Percentiles rank a stretch among this genome's conserved stretches.
phyloP scores from a whole-genome alignment of 2,329 filamentous ascomycete genomes.

The Ilyonectria destructans region DNA sequence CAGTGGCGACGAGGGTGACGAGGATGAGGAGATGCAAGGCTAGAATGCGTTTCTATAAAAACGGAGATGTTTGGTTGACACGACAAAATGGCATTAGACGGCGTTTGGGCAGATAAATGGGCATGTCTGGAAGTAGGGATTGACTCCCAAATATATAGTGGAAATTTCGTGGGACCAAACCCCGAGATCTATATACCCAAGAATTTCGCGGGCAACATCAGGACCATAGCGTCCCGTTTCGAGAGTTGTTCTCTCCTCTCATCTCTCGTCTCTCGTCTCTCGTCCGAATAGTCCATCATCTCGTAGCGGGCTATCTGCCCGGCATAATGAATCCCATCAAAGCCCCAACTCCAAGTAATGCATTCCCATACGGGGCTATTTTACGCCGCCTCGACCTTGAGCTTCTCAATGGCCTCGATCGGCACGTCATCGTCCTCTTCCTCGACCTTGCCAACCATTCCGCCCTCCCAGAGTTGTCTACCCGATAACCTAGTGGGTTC shows the following conservation, averaged over 20 bases:
- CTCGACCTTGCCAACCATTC: slow-evolving; percentile 77
- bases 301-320: slow-evolving; percentile 27
- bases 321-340: slow-evolving; percentile 38
- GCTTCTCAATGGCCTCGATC: slow-evolving; percentile 76
- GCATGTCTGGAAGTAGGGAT: slow-evolving; percentile 41
- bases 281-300: slow-evolving; percentile 18
- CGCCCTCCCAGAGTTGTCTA: slow-evolving; percentile 84
- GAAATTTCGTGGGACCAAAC: slow-evolving; percentile 36
- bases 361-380: slow-evolving; percentile 17
- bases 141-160: slow-evolving; percentile 42
- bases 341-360: slow-evolving; percentile 49
- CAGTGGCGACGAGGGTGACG: slow-evolving; percentile 67
- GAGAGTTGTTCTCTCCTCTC: slow-evolving; percentile 13
- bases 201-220: slow-evolving; percentile 22
- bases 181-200: slow-evolving; percentile 42
- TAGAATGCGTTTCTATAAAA: slow-evolving; percentile 47
- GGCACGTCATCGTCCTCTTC: slow-evolving; percentile 77
- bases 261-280: slow-evolving; percentile 23
- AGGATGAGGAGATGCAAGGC: slow-evolving; percentile 72
- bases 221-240: not conserved
- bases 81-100: slow-evolving; percentile 38
- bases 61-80: slow-evolving; percentile 29
- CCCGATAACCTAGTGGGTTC: slow-evolving; percentile 82
- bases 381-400: slow-evolving; percentile 75
- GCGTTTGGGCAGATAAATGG: slow-evolving; percentile 46